Percentiles rank a stretch among this genome's conserved stretches.
Evolutionary conservation across 306 rosid species (phyloP).

Genomic region (Glycine soja): DNA sequence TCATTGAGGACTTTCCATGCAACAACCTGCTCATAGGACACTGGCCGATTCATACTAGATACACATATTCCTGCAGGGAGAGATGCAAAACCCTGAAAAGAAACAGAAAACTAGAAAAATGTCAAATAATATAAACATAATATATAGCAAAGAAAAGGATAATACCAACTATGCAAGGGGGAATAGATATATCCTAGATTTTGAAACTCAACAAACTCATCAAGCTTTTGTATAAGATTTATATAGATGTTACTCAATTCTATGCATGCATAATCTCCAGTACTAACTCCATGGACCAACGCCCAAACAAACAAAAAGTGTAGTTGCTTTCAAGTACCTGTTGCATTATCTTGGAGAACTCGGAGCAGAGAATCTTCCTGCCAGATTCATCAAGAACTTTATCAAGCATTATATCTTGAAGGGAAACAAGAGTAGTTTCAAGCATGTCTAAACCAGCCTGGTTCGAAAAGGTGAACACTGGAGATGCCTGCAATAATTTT

Average conservation of each 20-base stretch:
- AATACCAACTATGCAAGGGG: no score
- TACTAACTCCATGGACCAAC: not conserved
- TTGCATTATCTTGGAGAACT: constrained; percentile 94
- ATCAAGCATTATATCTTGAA: constrained; percentile 95
- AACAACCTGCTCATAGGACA: constrained; percentile 85
- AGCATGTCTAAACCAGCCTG: constrained; percentile 99
- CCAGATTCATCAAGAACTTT: constrained; percentile 92
- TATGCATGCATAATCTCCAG: not conserved
- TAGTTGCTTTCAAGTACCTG: constrained; percentile 58
- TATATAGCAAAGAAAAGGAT: not conserved
- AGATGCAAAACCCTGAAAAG: constrained; percentile 77
- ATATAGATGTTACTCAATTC: not conserved
- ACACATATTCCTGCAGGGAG: constrained; percentile 84
- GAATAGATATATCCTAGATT: not conserved
- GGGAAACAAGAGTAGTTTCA: constrained; percentile 93
- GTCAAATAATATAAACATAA: not conserved
- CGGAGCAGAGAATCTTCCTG: constrained; percentile 84
- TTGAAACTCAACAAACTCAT: no score
- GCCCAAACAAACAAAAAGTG: no score
- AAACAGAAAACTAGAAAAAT: not conserved
- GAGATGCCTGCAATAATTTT: constrained; percentile 73
- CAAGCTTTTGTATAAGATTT: no score
- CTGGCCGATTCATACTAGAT: constrained; percentile 92
- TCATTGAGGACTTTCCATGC: constrained; percentile 96
- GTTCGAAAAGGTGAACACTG: constrained; percentile 93